phyloP scores from a whole-genome alignment of 2,329 filamentous ascomycete genomes.

The Colletotrichum simmondsii region DNA sequence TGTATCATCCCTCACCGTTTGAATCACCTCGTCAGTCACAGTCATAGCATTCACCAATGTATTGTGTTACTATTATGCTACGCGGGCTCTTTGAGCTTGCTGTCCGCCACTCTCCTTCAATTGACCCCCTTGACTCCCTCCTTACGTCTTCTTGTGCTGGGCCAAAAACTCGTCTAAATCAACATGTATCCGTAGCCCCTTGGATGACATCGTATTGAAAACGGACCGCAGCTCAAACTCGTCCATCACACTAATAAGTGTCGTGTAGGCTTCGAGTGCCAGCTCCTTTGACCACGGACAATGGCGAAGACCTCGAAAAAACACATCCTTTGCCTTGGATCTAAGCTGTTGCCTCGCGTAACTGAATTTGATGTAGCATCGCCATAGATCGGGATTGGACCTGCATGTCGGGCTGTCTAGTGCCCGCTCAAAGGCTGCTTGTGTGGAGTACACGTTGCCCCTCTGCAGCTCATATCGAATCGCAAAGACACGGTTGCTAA shows the following conservation, averaged over 20 bases:
- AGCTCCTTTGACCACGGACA: slow-evolving; percentile 63
- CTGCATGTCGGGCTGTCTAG: slow-evolving; percentile 52
- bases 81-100: not conserved
- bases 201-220: slow-evolving; percentile 58
- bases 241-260: slow-evolving; percentile 56
- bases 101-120: not conserved
- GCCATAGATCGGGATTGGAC: slow-evolving; percentile 58
- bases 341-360: slow-evolving; percentile 49
- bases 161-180: slow-evolving; percentile 62
- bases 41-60: not conserved
- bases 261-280: slow-evolving; percentile 62
- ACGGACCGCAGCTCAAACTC: slow-evolving; percentile 60
- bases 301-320: slow-evolving; percentile 57
- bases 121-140: not conserved
- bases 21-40: not conserved
- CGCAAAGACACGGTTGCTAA: slow-evolving; percentile 59
- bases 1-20: not conserved
- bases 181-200: slow-evolving; percentile 61
- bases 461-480: slow-evolving; percentile 60
- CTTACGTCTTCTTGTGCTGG: slow-evolving; percentile 41
- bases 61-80: not conserved
- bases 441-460: slow-evolving; percentile 61
- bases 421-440: slow-evolving; percentile 64
- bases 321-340: slow-evolving; percentile 57
- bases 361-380: slow-evolving; percentile 61